Conservation (phyloP, 495 filamentous ascomycete genomes). For the Trichoderma asperelloides region DNA sequence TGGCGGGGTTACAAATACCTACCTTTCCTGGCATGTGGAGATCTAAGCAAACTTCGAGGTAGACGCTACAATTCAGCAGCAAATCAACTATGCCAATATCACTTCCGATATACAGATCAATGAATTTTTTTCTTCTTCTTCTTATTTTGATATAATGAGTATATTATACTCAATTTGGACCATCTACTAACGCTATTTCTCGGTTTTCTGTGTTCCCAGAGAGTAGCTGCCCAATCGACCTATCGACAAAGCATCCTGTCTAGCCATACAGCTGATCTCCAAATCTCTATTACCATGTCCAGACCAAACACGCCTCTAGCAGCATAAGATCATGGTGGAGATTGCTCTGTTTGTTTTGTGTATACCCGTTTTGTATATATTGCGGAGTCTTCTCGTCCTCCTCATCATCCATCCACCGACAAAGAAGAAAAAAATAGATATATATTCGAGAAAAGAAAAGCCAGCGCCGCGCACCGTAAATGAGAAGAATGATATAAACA, state of each 20-base stretch:
- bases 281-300: background rate
- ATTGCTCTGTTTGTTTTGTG: background rate
- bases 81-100: no score
- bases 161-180: background rate
- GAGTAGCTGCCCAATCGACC: background rate
- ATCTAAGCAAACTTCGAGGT: no score
- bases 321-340: background rate
- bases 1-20: background rate
- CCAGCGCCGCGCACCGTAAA: background rate
- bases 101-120: no score
- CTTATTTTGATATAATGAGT: background rate
- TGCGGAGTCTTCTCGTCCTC: no score
- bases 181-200: background rate
- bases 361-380: background rate
- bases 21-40: background rate
- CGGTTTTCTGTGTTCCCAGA: background rate
- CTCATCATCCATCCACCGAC: background rate
- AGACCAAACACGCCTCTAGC: background rate
- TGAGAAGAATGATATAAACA: background rate
- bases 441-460: background rate
- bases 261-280: background rate
- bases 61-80: no score
- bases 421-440: background rate
- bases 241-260: background rate
- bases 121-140: background rate